phyloP scores from a whole-genome alignment of 2,329 filamentous ascomycete species.

The Pseudocercospora ulei region DNA sequence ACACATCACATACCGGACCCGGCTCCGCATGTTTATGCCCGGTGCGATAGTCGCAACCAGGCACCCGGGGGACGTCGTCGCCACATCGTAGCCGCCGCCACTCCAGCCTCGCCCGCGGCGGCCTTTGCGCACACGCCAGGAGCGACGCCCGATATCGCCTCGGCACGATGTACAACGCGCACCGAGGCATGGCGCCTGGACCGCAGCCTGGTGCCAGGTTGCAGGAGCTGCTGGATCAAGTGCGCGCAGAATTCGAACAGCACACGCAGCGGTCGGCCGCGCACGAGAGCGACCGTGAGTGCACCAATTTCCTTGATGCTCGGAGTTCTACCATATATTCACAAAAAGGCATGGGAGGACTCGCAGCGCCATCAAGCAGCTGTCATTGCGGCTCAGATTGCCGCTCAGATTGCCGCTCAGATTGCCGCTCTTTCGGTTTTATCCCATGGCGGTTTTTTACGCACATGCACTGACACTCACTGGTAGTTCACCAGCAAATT shows the following conservation, averaged over 20 bases:
- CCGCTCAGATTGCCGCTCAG: too few species aligned
- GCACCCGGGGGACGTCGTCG: not conserved
- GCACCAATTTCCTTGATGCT: not conserved
- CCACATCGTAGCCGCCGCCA: not conserved
- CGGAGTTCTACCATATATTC: too few species aligned
- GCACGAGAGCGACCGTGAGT: slow-evolving; percentile 89
- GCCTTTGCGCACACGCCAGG: slow-evolving; percentile 9
- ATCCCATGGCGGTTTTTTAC: too few species aligned
- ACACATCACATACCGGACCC: slow-evolving; percentile 4
- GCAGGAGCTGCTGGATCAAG: slow-evolving; percentile 82
- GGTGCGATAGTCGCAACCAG: too few species aligned
- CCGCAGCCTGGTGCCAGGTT: slow-evolving; percentile 63
- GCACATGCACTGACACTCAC: slow-evolving; percentile 15
- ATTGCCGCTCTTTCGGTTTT: too few species aligned
- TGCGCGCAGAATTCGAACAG: slow-evolving; percentile 82
- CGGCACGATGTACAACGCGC: slow-evolving; percentile 66
- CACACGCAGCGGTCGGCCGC: slow-evolving; percentile 63
- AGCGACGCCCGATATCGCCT: slow-evolving; percentile 10
- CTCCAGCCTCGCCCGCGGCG: not conserved
- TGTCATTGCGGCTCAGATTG: too few species aligned
- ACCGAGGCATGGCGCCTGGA: slow-evolving; percentile 64
- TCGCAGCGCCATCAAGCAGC: too few species aligned
- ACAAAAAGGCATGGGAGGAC: too few species aligned
- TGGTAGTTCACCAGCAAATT: slow-evolving; percentile 72
- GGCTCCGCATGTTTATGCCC: not conserved